Evolutionary conservation across 768 basidiomycete species (phyloP), one percentile per base, ranked within the genome.

Genomic region (Termitomyces sp.): DNA sequence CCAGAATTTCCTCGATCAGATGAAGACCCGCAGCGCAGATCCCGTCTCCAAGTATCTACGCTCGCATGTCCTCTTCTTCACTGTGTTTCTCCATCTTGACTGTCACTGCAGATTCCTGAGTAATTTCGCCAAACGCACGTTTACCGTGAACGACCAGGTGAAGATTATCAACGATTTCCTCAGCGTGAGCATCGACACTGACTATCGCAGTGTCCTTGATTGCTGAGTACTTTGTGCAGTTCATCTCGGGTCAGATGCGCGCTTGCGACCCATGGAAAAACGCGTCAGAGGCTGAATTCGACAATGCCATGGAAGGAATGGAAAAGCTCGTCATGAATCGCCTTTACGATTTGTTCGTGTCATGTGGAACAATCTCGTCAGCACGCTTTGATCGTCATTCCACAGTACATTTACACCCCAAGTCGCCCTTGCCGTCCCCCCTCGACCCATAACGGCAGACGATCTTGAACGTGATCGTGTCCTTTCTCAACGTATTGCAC

Each of bases 241-340:
- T 99, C 69, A 98, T 99, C 64, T 77, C 88, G 0, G 77, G 72
- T 34, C 90, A 90, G 68, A 99, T 99, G 97, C 78, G 87, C 22
- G 84, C 85, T 58, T 79, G 80, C 29, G 93, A 94, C 22, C 75
- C 89, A 0, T 98, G 94, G 95, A 84, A 83, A 66, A 84, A 85
- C 58, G 82, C 82, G 1, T 79, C 86, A 2, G 87, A 92, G 22
- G 73, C 76, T 6, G 94, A 98, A 70, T 98, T 99, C 62, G 97
- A 98, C 54, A 95, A 96, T 65, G 93, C 94, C 0, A 83, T 94
- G 77, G 97, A 99, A 72, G 95, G 94, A 52, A 98, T 98, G 93
- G 97, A 99, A 79, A 99, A 99, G 71, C 82, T 99, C 7, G 97
- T 99, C 63, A 98, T 99, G 97, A 99, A 98, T 65, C 79, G 94